These are phyloP conservation scores for Colletotrichum lini DNA, from an alignment of 2,329 filamentous ascomycete genomes.

Conservation along the genomic window DNA sequence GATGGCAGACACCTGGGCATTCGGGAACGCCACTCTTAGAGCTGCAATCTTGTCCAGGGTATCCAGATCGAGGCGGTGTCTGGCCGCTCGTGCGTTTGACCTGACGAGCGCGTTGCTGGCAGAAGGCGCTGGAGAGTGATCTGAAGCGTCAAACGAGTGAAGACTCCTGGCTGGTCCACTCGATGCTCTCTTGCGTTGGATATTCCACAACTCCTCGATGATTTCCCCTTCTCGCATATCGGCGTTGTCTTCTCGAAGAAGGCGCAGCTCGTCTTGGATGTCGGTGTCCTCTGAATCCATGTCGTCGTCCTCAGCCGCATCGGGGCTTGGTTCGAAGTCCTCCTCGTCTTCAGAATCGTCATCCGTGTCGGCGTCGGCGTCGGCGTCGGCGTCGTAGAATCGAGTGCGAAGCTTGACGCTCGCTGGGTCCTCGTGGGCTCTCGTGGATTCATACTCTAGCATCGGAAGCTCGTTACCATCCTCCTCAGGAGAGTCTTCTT, in stretches of 20 bases:
- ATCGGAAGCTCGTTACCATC: conserved; percentile 50
- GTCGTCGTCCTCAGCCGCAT: conserved; percentile 42
- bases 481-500: conserved; percentile 56
- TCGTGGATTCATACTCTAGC: conserved; percentile 41
- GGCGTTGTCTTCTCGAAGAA: conserved; percentile 58
- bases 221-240: conserved; percentile 45
- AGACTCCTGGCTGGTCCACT: background rate
- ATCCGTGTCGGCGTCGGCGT: conserved; percentile 45
- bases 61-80: conserved; percentile 26
- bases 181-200: conserved; percentile 17
- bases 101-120: conserved; percentile 30
- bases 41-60: conserved; percentile 52
- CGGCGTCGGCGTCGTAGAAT: conserved; percentile 51
- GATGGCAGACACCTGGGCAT: conserved; percentile 52
- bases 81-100: background rate
- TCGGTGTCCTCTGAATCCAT: conserved; percentile 42
- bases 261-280: conserved; percentile 58
- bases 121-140: conserved; percentile 1
- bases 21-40: conserved; percentile 62
- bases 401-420: conserved; percentile 47
- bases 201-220: conserved; percentile 39
- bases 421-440: conserved; percentile 41
- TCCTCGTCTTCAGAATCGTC: conserved; percentile 46
- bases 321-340: conserved; percentile 37
- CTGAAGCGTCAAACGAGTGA: background rate